A percentile compares a stretch with the other conserved stretches of the same genome.
These are phyloP conservation scores for Elongisporangium prolatum DNA, from an alignment of 352 stramenopile genomes.

Conservation along the genomic window DNA sequence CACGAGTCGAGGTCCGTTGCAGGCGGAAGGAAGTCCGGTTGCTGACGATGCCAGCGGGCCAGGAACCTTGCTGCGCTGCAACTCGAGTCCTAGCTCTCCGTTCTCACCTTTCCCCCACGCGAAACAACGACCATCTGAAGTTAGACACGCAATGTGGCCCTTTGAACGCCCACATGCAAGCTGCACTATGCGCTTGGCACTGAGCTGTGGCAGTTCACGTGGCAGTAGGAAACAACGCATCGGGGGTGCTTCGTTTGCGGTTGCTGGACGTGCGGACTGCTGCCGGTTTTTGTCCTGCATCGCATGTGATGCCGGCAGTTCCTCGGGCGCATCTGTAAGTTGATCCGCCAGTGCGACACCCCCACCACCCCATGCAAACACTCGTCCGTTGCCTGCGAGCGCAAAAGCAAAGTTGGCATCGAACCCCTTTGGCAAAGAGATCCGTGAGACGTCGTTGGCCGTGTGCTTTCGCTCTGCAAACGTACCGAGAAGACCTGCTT, in stretches of 20 bases:
- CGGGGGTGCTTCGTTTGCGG: neutral
- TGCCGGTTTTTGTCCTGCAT: slow-evolving; percentile 2
- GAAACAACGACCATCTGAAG: slow-evolving; percentile 33
- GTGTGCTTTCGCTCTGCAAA: neutral
- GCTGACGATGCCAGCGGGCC: neutral
- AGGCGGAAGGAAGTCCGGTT: neutral
- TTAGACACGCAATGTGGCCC: slow-evolving; percentile 45
- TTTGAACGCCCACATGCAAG: slow-evolving; percentile 40
- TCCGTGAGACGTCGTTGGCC: neutral
- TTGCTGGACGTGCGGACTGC: neutral
- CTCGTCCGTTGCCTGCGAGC: slow-evolving; percentile 64
- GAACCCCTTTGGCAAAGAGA: slow-evolving; percentile 36
- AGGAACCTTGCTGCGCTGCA: neutral
- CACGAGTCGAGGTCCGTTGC: neutral
- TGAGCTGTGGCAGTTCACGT: slow-evolving; percentile 24
- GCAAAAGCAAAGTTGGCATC: slow-evolving; percentile 78
- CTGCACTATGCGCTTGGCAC: slow-evolving; percentile 14
- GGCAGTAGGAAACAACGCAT: slow-evolving; percentile 42
- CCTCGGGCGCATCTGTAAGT: neutral
- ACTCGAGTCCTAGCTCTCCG: slow-evolving; percentile 41
- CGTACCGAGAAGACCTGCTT: slow-evolving; percentile 43
- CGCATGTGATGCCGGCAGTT: neutral
- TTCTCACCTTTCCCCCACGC: slow-evolving; percentile 59
- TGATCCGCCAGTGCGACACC: slow-evolving; percentile 20
- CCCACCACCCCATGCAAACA: slow-evolving; percentile 88